These are phyloP conservation scores for Phyllosticta paracitricarpa DNA, from an alignment of 2,329 filamentous ascomycete genomes.

Conservation along the genomic window DNA sequence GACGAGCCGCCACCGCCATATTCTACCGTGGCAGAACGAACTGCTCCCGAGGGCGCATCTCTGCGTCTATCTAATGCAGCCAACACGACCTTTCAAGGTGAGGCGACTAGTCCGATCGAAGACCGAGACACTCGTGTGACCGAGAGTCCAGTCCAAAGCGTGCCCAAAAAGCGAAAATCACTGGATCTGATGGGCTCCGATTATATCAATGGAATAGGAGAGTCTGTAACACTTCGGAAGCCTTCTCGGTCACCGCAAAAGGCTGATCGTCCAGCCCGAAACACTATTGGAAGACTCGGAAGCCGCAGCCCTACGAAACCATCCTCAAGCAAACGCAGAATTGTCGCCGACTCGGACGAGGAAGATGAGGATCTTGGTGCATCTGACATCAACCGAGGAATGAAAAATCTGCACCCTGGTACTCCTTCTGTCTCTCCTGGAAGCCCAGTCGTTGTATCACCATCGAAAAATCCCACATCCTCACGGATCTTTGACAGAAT, in stretches of 20 bases:
- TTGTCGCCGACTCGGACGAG: constrained; percentile 7
- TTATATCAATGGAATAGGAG: neutral
- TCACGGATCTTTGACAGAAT: neutral
- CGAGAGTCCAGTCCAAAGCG: neutral
- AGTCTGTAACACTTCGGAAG: constrained; percentile 1
- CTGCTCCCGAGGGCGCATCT: neutral
- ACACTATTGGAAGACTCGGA: neutral
- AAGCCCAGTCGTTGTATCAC: neutral
- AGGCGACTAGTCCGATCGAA: neutral
- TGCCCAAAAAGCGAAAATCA: constrained; percentile 1
- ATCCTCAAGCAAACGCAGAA: neutral
- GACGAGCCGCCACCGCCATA: constrained; percentile 30
- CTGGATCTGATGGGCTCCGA: constrained; percentile 13
- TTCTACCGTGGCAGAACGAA: constrained; percentile 31
- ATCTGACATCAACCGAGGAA: neutral
- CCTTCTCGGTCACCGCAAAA: constrained; percentile 6
- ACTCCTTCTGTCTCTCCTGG: neutral
- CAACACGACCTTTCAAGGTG: neutral
- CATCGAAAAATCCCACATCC: neutral
- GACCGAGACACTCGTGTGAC: neutral
- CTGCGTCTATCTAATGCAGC: neutral
- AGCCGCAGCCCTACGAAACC: neutral
- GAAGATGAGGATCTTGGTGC: constrained; percentile 3
- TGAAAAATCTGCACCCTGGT: neutral
- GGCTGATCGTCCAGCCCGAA: neutral